These are phyloP conservation scores for Pseudoturritis turrita DNA, from an alignment of 345 rosid species.

Conservation along the genomic window DNA sequence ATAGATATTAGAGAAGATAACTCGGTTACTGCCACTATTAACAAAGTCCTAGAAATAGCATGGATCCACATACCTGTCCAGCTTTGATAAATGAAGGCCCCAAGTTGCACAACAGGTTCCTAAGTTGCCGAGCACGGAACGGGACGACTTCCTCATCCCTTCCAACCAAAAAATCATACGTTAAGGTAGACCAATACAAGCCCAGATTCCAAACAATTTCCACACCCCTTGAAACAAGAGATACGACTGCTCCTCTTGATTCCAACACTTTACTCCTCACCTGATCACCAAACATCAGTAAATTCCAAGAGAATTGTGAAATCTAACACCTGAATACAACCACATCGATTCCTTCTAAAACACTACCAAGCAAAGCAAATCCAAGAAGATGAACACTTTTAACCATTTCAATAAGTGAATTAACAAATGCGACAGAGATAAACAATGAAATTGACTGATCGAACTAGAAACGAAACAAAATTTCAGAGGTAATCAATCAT, in stretches of 20 bases:
- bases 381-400: background rate
- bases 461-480: slow-evolving; percentile 5
- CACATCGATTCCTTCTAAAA: background rate
- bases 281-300: slow-evolving; percentile 32
- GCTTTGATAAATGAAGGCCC: slow-evolving; percentile 98
- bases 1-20: background rate
- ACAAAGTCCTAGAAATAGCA: background rate
- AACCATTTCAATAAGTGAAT: background rate
- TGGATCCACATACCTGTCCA: slow-evolving; percentile 63
- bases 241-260: slow-evolving; percentile 62
- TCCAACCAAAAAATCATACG: slow-evolving; percentile 81
- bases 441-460: background rate
- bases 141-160: slow-evolving; percentile 93
- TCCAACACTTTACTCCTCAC: slow-evolving; percentile 84
- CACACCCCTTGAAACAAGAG: slow-evolving; percentile 69
- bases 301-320: background rate
- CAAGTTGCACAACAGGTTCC: slow-evolving; percentile 86
- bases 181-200: slow-evolving; percentile 75
- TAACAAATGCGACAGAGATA: background rate
- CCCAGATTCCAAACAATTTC: slow-evolving; percentile 96
- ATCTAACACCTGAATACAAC: background rate
- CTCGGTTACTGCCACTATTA: background rate
- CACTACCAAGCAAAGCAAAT: slow-evolving; percentile 4
- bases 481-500: slow-evolving; percentile 33
- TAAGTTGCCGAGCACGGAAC: slow-evolving; percentile 84